These are phyloP conservation scores for Talaromyces sp. DNA, from an alignment of 2,329 filamentous ascomycete species.

Conservation along the genomic window DNA sequence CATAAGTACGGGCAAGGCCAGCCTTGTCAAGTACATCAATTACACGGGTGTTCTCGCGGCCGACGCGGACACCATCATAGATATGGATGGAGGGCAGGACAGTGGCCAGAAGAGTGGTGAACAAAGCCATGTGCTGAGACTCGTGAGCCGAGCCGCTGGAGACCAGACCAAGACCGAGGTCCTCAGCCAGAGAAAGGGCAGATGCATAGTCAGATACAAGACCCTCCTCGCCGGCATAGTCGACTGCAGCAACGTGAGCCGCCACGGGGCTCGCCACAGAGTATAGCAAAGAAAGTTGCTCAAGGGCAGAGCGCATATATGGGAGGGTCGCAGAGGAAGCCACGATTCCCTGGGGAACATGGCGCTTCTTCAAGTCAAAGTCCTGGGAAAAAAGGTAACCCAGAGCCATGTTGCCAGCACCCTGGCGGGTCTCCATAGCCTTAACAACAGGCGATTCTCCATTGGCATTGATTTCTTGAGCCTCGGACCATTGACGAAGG, in stretches of 20 bases:
- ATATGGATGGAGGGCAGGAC: constrained; percentile 82
- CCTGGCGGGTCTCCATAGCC: constrained; percentile 81
- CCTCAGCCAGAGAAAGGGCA: constrained; percentile 79
- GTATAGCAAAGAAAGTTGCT: constrained; percentile 90
- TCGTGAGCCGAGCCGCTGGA: constrained; percentile 86
- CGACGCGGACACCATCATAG: constrained; percentile 83
- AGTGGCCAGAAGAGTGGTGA: constrained; percentile 77
- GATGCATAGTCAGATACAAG: constrained; percentile 86
- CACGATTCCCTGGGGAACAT: constrained; percentile 87
- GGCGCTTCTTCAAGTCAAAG: constrained; percentile 87
- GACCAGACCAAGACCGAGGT: constrained; percentile 84
- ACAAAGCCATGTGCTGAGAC: constrained; percentile 91
- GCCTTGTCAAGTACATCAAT: constrained; percentile 77
- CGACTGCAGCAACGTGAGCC: constrained; percentile 86
- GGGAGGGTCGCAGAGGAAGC: constrained; percentile 81
- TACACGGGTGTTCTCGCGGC: constrained; percentile 78
- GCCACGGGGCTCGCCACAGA: constrained; percentile 90
- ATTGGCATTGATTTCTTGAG: constrained; percentile 75
- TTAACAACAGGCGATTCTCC: constrained; percentile 78
- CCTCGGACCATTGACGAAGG: constrained; percentile 73
- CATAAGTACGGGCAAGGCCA: constrained; percentile 70
- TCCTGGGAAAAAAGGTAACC: constrained; percentile 98
- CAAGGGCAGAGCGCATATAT: constrained; percentile 78
- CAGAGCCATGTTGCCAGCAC: constrained; percentile 86
- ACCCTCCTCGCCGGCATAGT: constrained; percentile 72